phyloP scores from a whole-genome alignment of 768 basidiomycete genomes.

The Amyloporia xantha region DNA sequence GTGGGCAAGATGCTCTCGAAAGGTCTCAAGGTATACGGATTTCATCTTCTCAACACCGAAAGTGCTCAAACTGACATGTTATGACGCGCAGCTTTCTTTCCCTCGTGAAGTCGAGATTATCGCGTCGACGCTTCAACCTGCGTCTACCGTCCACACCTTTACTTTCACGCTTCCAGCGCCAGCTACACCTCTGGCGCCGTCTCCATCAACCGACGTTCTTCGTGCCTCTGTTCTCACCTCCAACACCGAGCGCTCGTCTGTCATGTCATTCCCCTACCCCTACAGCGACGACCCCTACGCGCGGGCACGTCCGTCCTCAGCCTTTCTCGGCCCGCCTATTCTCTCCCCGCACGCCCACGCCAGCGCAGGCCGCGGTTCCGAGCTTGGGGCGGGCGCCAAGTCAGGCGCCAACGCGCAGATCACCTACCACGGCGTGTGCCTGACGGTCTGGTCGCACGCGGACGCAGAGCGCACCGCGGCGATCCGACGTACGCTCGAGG shows the following conservation, averaged over 20 bases:
- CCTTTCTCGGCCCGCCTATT: conserved; percentile 72
- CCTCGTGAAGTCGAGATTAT: conserved; percentile 91
- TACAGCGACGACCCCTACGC: conserved; percentile 71
- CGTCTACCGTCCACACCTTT: conserved; percentile 89
- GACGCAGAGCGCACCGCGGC: conserved; percentile 82
- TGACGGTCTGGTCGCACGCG: conserved; percentile 95
- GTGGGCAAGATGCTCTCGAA: conserved; percentile 89
- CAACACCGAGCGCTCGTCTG: conserved; percentile 45
- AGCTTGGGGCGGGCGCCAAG: conserved; percentile 15
- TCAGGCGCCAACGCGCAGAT: conserved; percentile 37
- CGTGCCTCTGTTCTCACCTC: conserved; percentile 69
- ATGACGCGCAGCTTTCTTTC: conserved; percentile 64
- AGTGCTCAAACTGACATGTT: conserved; percentile 1
- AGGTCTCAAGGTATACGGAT: conserved; percentile 65
- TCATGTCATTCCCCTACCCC: conserved; percentile 65
- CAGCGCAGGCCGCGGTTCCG: conserved; percentile 15
- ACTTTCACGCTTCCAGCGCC: conserved; percentile 80
- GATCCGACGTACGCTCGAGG: conserved; percentile 78
- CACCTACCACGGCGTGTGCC: conserved; percentile 85
- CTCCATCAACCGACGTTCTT: conserved; percentile 62
- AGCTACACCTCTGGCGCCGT: conserved; percentile 68
- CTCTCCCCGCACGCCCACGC: conserved; percentile 33
- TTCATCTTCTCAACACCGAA: neutral
- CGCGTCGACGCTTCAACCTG: conserved; percentile 89
- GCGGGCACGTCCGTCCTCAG: conserved; percentile 65